Base-by-base conservation (phyloP, 768 basidiomycete genomes). In the Phlebiopsis flavidoalba region DNA sequence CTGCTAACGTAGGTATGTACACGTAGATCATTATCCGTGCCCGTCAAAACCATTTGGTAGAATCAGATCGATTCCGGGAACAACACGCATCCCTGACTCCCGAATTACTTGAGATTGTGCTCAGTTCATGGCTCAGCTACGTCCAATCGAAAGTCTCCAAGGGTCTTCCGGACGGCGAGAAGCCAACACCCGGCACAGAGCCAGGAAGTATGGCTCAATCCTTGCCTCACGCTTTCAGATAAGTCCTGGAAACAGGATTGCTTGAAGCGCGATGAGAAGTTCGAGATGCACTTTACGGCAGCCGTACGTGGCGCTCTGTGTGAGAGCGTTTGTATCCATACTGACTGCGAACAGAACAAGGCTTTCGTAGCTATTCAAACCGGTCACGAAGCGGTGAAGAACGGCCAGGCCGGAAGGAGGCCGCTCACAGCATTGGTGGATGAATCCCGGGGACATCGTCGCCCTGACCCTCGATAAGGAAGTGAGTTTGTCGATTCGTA, bases 1-100 rank as follows among this genome's bases (percentile, higher is more conserved):
- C 12, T 5, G 15, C 54, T 55, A 4, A 55, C 21, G 19, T 45
- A n/a, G 21, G 5, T 22, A 61, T 59, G 49, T 24, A 3, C 40
- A 36, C 19, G 8, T 66, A 98, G 97, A 99, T 98, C 71, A 98
- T 98, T 66, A 72, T 90, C 45, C 86, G 95, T 45, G 93, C 96
- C 8, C 86, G 97, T 24, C 93, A 88, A 73, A 86, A 85, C 58
- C 77, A 91, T 67, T 79, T 93, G 17, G 71, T 91, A 21, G 82
- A 90, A 6, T n/a, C n/a, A n/a, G n/a, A n/a, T n/a, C 80, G 75
- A 14, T 88, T 90, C 59, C 79, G 80, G 58, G 67, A 77, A 10
- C 78, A 85, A 60, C 83, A 84, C 0, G 76, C 71, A 15, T 65
- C 74, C 0, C 76, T 95, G 43, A 81, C 88, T 0, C 71, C 79